A percentile compares a stretch with the other conserved stretches of the same genome.
Conservation (phyloP, 2,329 filamentous ascomycete species). For the Pseudogymnoascus sp. region DNA sequence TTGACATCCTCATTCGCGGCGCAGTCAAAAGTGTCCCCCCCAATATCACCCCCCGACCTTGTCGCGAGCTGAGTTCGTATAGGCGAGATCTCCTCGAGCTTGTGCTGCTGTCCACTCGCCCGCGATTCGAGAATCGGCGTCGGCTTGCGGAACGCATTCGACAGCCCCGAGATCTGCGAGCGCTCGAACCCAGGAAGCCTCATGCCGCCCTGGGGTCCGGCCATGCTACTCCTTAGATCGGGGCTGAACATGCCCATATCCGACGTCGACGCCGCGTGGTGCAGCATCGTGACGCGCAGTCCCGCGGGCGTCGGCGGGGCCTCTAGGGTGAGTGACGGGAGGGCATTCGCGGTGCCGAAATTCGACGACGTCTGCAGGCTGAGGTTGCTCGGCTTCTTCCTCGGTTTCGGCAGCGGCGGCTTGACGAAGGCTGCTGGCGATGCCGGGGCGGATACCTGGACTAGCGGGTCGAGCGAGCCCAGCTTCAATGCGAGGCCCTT, state of each 20-base stretch:
- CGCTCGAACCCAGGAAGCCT: slow-evolving; percentile 39
- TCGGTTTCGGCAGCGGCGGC: slow-evolving; percentile 59
- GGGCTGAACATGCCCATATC: slow-evolving; percentile 9
- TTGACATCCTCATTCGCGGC: slow-evolving; percentile 73
- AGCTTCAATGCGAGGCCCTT: slow-evolving; percentile 76
- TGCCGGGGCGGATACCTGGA: slow-evolving; percentile 44
- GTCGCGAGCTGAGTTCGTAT: slow-evolving; percentile 56
- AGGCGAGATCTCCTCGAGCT: slow-evolving; percentile 36
- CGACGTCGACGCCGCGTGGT: slow-evolving; percentile 4
- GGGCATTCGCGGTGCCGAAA: slow-evolving; percentile 28
- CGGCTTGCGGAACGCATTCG: slow-evolving; percentile 22
- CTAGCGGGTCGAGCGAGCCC: slow-evolving; percentile 39
- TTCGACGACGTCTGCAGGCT: slow-evolving; percentile 63
- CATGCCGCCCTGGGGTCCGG: slow-evolving; percentile 47
- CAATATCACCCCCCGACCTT: slow-evolving; percentile 41
- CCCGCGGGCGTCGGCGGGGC: slow-evolving; percentile 14
- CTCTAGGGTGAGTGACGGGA: slow-evolving; percentile 41
- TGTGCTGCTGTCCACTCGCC: slow-evolving; percentile 10
- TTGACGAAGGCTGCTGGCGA: slow-evolving; percentile 74
- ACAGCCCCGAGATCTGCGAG: slow-evolving; percentile 50
- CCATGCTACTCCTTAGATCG: background rate
- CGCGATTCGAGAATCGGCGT: slow-evolving; percentile 20
- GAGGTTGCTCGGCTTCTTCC: slow-evolving; percentile 66
- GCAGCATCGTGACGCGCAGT: slow-evolving; percentile 2
- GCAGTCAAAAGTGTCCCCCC: slow-evolving; percentile 55